Evolutionary conservation across 1,139 yeast genomes (phyloP).

Genomic region (Diutina ranongensis): DNA sequence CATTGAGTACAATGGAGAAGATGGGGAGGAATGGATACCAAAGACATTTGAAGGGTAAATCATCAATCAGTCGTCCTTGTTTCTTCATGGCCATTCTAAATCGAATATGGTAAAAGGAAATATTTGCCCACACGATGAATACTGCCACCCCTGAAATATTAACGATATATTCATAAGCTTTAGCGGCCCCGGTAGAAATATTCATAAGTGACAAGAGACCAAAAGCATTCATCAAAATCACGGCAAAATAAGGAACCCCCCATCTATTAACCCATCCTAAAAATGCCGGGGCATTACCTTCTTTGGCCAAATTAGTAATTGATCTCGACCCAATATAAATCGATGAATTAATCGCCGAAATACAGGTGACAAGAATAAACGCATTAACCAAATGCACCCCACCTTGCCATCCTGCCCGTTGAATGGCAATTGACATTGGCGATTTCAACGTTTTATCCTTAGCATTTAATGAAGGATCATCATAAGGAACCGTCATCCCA

Average conservation of each 20-base stretch:
- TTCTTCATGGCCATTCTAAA: slow-evolving; percentile 39
- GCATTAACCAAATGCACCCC: slow-evolving; percentile 41
- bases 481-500: slow-evolving; percentile 44
- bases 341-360: slow-evolving; percentile 43
- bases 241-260: slow-evolving; percentile 42
- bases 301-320: slow-evolving; percentile 37
- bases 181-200: slow-evolving; percentile 39
- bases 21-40: slow-evolving; percentile 44
- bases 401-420: slow-evolving; percentile 37
- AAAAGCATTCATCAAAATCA: slow-evolving; percentile 34
- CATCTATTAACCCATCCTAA: slow-evolving; percentile 29
- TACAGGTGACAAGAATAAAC: slow-evolving; percentile 38
- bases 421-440: slow-evolving; percentile 34
- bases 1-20: slow-evolving; percentile 38
- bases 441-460: slow-evolving; percentile 20
- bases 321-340: slow-evolving; percentile 43
- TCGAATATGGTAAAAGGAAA: slow-evolving; percentile 32
- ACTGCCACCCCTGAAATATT: slow-evolving; percentile 46
- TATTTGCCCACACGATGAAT: slow-evolving; percentile 41
- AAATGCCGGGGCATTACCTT: slow-evolving; percentile 37
- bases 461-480: slow-evolving; percentile 24
- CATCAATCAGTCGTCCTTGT: slow-evolving; percentile 35
- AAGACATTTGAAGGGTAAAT: slow-evolving; percentile 42
- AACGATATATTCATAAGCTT: slow-evolving; percentile 42
- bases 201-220: slow-evolving; percentile 43